A percentile compares a stretch with the other conserved stretches of the same genome.
Conservation (phyloP, 371 early-diverging fungal genomes). For the Cokeromyces recurvatus region DNA sequence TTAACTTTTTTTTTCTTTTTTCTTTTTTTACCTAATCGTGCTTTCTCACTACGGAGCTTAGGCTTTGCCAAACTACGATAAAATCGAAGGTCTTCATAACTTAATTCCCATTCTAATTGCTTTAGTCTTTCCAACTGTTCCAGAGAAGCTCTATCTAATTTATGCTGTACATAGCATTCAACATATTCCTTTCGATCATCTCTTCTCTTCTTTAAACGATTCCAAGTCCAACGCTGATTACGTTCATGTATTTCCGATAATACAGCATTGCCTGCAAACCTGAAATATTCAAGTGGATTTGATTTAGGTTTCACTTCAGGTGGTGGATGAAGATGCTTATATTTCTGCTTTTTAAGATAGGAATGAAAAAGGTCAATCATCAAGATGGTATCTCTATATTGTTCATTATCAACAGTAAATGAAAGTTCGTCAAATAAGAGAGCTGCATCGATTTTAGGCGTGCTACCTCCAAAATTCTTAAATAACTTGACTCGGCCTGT, state of each 20-base stretch:
- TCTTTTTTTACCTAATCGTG: conserved; percentile 42
- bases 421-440: conserved; percentile 90
- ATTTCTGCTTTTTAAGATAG: conserved; percentile 60
- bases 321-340: conserved; percentile 82
- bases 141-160: conserved; percentile 48
- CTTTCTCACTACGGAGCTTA: conserved; percentile 68
- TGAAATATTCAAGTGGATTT: conserved; percentile 82
- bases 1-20: no score
- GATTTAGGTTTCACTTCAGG: conserved; percentile 67
- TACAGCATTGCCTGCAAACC: conserved; percentile 78
- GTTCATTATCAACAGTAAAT: conserved; percentile 86
- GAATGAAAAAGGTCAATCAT: conserved; percentile 82
- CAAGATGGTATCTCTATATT: conserved; percentile 78
- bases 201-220: conserved; percentile 74
- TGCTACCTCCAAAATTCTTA: conserved; percentile 60
- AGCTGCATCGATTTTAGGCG: conserved; percentile 63
- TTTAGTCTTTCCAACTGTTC: conserved; percentile 60
- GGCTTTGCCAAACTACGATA: conserved; percentile 83
- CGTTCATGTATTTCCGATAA: conserved; percentile 85
- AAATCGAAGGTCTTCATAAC: conserved; percentile 86
- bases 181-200: conserved; percentile 83
- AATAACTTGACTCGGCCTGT: conserved; percentile 73
- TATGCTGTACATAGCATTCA: conserved; percentile 66
- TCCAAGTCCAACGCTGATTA: conserved; percentile 85
- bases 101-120: conserved; percentile 71